phyloP scores from a whole-genome alignment of 495 filamentous ascomycete species.

The Lophiotrema nucula region DNA sequence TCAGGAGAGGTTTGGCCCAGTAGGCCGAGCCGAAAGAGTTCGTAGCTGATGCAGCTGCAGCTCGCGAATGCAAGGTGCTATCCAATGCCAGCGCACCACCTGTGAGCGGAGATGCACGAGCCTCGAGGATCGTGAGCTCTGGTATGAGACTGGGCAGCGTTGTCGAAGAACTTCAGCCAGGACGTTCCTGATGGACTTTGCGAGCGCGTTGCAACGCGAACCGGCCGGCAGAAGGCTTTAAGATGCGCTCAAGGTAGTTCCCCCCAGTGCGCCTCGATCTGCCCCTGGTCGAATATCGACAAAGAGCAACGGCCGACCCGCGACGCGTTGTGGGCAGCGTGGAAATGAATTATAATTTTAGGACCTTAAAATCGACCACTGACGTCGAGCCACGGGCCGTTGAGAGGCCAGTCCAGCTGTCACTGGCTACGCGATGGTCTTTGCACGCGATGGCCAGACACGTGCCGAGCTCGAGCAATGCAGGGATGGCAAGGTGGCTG shows the following conservation, averaged over 20 bases:
- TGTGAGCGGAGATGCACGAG: slow-evolving; percentile 23
- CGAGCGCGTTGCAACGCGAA: slow-evolving; percentile 3
- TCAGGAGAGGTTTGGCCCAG: slow-evolving; percentile 24
- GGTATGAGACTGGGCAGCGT: too few relatives aligned
- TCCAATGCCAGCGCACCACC: slow-evolving; percentile 25
- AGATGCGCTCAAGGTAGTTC: slow-evolving; percentile 11
- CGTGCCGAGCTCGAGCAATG: slow-evolving; percentile 7
- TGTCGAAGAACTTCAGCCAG: too few relatives aligned
- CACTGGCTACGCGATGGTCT: slow-evolving; percentile 9
- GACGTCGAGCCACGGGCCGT: slow-evolving; percentile 19
- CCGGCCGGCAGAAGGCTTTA: slow-evolving; percentile 15
- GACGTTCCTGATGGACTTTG: slow-evolving; percentile 10
- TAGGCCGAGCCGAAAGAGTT: slow-evolving; percentile 22
- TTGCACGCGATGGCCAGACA: slow-evolving; percentile 7
- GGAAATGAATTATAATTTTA: slow-evolving; percentile 32
- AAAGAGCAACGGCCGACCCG: slow-evolving; percentile 4
- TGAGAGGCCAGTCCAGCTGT: background rate
- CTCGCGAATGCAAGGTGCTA: slow-evolving; percentile 26
- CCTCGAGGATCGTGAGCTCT: slow-evolving; percentile 3
- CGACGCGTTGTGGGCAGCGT: slow-evolving; percentile 22
- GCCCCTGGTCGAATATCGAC: slow-evolving; percentile 33
- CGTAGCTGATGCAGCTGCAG: slow-evolving; percentile 31
- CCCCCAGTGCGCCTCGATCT: slow-evolving; percentile 13
- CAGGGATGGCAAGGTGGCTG: slow-evolving; percentile 9
- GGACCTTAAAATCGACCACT: slow-evolving; percentile 17